These are phyloP conservation scores for Schwanniomyces vanrijiae DNA, from an alignment of 805 yeast genomes.

Conservation along the genomic window DNA sequence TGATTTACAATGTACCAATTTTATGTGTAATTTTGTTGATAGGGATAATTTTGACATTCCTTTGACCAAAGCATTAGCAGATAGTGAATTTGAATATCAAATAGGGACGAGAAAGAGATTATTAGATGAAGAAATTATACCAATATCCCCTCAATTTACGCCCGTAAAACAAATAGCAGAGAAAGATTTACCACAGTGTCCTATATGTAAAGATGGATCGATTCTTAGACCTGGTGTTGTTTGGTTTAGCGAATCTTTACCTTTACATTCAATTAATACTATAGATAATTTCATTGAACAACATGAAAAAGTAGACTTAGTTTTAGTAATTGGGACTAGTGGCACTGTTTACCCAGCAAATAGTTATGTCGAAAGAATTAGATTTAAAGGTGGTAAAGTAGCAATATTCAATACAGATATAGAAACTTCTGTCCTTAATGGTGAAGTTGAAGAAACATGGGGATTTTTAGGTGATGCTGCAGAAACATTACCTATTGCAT, in stretches of 20 bases:
- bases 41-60: slow-evolving; percentile 56
- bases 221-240: slow-evolving; percentile 85
- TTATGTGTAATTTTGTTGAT: slow-evolving; percentile 64
- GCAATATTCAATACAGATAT: slow-evolving; percentile 81
- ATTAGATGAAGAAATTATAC: slow-evolving; percentile 9
- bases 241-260: slow-evolving; percentile 92
- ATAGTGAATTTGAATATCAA: slow-evolving; percentile 36
- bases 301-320: slow-evolving; percentile 59
- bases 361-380: slow-evolving; percentile 79
- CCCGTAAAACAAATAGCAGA: slow-evolving; percentile 51
- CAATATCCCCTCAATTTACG: slow-evolving; percentile 42
- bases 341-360: slow-evolving; percentile 91
- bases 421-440: slow-evolving; percentile 43
- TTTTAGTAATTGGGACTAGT: slow-evolving; percentile 82
- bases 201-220: slow-evolving; percentile 60
- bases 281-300: slow-evolving; percentile 70
- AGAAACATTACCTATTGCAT: slow-evolving; percentile 61
- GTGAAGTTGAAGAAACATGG: slow-evolving; percentile 53
- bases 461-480: slow-evolving; percentile 83
- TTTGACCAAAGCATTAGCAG: slow-evolving; percentile 51
- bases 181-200: slow-evolving; percentile 70
- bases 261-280: slow-evolving; percentile 57
- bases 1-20: slow-evolving; percentile 70
- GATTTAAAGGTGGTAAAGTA: slow-evolving; percentile 71
- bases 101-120: slow-evolving; percentile 15